Evolutionary conservation across 495 filamentous ascomycete species (phyloP), one percentile per base, ranked within the genome.

Genomic region (Xeromyces bisporus): DNA sequence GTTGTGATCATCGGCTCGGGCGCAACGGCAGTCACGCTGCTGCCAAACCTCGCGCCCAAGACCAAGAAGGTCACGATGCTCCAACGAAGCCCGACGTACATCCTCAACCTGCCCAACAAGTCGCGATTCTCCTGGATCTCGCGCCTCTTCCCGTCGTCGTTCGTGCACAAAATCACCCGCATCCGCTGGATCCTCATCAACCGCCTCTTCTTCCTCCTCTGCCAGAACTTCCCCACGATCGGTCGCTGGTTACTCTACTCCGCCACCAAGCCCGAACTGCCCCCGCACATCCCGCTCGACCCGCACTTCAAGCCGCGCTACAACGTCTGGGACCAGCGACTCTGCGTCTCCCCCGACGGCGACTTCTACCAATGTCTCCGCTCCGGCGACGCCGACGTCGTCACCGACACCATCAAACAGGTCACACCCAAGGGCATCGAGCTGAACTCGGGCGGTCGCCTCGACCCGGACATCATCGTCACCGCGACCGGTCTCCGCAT

Each of bases 381-480:
- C 18, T 41, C 40, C 0, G 59, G 63, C 6, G 62, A 63, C 24
- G 56, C 54, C 2, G 46, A 58, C 12, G 48, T 82, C 13, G 65
- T 66, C 0, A 80, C 73, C 1, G 74, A 62, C 7, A 50, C 37
- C 11, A 76, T 80, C 46, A 47, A 64, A 6, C 54, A 50, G 0
- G 65, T 80, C 3, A 75, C 68, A 0, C 47, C 55, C 12, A 57
- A 62, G 7, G 64, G 69, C 1, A 73, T 87, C 34, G 37, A 48
- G 12, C 63, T 81, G 14, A 48, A 59, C 17, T 64, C 63, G 0
- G 78, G 74, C 11, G 58, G 67, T 27, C 47, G 43, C 0, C 42
- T 85, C 3, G 58, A 70, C 1, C 69, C 75, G 0, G 77, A 86
- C 50, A 71, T 79, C 41, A 77, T 86, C 44, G 51, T 85, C 37